Conservation (phyloP, 805 yeast genomes). For the Vanderwaltozyma polyspora region DNA sequence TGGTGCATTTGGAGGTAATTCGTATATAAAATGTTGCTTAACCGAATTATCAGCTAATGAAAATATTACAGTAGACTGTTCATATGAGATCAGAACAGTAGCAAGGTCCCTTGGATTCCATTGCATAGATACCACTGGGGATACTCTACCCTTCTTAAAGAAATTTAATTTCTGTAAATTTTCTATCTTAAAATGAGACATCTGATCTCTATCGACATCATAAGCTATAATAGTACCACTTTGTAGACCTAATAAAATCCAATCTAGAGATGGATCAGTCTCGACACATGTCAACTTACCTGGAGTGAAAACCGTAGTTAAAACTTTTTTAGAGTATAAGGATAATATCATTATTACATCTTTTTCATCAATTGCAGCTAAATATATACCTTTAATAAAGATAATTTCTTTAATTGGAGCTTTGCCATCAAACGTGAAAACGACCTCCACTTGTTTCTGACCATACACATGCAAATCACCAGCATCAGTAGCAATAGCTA, state of each 20-base stretch:
- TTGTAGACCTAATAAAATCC: slow-evolving; percentile 68
- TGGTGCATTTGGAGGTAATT: slow-evolving; percentile 53
- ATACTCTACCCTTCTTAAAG: slow-evolving; percentile 44
- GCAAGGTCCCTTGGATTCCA: slow-evolving; percentile 90
- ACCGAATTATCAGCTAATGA: slow-evolving; percentile 51
- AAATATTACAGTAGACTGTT: slow-evolving; percentile 56
- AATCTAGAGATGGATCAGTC: slow-evolving; percentile 80
- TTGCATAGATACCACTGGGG: slow-evolving; percentile 56
- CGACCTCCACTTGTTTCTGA: slow-evolving; percentile 65
- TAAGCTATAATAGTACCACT: slow-evolving; percentile 64
- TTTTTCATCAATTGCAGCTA: slow-evolving; percentile 57
- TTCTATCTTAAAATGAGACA: slow-evolving; percentile 56
- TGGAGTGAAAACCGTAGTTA: slow-evolving; percentile 52
- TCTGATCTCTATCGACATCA: slow-evolving; percentile 68
- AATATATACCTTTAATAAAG: slow-evolving; percentile 71
- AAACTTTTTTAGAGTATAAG: slow-evolving; percentile 46
- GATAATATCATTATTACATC: slow-evolving; percentile 61
- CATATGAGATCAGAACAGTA: slow-evolving; percentile 60
- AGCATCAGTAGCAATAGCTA: slow-evolving; percentile 65
- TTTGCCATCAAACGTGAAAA: slow-evolving; percentile 41
- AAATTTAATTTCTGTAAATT: slow-evolving; percentile 54
- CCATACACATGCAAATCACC: slow-evolving; percentile 76
- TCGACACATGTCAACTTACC: slow-evolving; percentile 59
- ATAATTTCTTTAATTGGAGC: slow-evolving; percentile 43
- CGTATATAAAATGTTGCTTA: slow-evolving; percentile 48